Conservation (phyloP, 805 yeast genomes). For the Candida germanica region DNA sequence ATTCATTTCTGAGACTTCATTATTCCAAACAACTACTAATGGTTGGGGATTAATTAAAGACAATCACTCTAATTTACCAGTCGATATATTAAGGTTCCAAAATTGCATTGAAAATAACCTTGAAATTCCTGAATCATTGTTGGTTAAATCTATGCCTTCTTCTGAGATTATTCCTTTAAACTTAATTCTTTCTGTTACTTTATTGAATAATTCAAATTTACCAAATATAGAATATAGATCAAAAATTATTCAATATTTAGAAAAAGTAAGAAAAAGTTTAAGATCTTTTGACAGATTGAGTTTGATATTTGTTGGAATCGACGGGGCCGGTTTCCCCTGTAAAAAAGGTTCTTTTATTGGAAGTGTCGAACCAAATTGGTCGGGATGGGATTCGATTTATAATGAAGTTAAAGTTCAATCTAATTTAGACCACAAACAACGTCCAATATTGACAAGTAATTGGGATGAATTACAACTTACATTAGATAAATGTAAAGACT, state of each 20-base stretch:
- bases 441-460: slow-evolving; percentile 15
- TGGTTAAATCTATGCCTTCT: slow-evolving; percentile 36
- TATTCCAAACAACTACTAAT: slow-evolving; percentile 49
- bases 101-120: slow-evolving; percentile 33
- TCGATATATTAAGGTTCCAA: slow-evolving; percentile 35
- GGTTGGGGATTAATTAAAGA: slow-evolving; percentile 44
- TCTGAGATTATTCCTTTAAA: slow-evolving; percentile 41
- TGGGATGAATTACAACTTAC: slow-evolving; percentile 21
- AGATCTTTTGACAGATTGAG: slow-evolving; percentile 45
- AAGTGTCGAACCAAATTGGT: slow-evolving; percentile 42
- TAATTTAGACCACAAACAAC: slow-evolving; percentile 11
- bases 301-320: slow-evolving; percentile 45
- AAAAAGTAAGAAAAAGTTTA: slow-evolving; percentile 23
- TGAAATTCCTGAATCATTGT: slow-evolving; percentile 39
- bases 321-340: slow-evolving; percentile 37
- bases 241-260: slow-evolving; percentile 22
- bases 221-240: slow-evolving; percentile 26
- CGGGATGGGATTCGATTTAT: slow-evolving; percentile 46
- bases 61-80: slow-evolving; percentile 31
- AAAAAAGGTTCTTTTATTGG: slow-evolving; percentile 46
- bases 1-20: slow-evolving; percentile 21
- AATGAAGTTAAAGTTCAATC: slow-evolving; percentile 30
- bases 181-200: slow-evolving; percentile 41
- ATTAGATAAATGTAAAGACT: slow-evolving; percentile 26
- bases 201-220: slow-evolving; percentile 29